These are phyloP conservation scores for Saccharomycopsis sp. DNA, from an alignment of 805 yeast genomes.

Conservation along the genomic window DNA sequence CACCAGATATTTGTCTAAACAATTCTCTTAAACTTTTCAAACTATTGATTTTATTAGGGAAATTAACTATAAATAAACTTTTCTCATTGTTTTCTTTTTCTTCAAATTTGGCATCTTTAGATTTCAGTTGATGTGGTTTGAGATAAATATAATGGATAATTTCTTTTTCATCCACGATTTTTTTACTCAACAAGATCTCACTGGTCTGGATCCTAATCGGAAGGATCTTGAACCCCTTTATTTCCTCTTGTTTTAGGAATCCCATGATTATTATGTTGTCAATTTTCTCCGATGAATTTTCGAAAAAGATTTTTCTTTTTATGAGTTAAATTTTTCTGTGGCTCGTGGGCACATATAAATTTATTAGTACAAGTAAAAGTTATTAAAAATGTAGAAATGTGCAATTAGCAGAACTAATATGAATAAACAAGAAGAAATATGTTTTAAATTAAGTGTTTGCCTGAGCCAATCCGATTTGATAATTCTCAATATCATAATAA, in stretches of 20 bases:
- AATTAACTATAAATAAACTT: conserved; percentile 64
- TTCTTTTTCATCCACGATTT: conserved; percentile 17
- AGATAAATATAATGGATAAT: conserved; percentile 48
- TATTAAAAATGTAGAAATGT: no score
- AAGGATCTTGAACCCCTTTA: conserved; percentile 47
- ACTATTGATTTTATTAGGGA: conserved; percentile 51
- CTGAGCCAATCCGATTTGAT: conserved; percentile 35
- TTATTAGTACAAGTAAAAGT: no score
- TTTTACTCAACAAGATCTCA: conserved; percentile 9
- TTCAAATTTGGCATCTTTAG: conserved; percentile 20
- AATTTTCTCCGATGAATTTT: no score
- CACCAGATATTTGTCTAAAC: conserved; percentile 50
- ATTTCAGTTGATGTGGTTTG: conserved; percentile 43
- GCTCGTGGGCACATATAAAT: no score
- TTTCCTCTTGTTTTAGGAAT: no score
- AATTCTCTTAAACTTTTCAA: conserved; percentile 42
- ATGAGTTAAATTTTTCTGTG: no score
- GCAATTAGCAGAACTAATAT: neutral
- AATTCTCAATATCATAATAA: conserved; percentile 41
- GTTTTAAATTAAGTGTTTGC: conserved; percentile 22
- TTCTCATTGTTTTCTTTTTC: conserved; percentile 37
- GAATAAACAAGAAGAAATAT: no score
- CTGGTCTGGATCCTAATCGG: conserved; percentile 34
- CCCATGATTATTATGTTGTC: no score
- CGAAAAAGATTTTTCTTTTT: no score